Evolutionary conservation across 1,139 yeast genomes (phyloP).

Genomic region (Arxiozyma bovina): DNA sequence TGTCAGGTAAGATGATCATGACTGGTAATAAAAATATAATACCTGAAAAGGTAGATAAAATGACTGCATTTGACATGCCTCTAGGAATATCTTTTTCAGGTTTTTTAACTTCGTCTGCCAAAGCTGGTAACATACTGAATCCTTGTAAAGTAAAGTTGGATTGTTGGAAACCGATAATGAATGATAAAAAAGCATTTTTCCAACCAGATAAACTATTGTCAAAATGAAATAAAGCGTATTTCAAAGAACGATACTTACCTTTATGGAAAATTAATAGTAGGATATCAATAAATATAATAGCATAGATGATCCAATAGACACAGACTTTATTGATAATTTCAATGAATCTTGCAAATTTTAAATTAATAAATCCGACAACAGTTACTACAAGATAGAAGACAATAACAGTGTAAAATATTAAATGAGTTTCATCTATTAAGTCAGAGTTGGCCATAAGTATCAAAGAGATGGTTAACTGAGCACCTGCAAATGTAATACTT

Average conservation of each 20-base stretch:
- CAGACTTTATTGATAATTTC: constrained; percentile 59
- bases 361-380: constrained; percentile 53
- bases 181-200: constrained; percentile 53
- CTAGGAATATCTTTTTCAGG: constrained; percentile 74
- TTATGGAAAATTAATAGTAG: constrained; percentile 50
- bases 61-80: constrained; percentile 60
- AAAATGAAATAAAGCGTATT: constrained; percentile 55
- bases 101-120: constrained; percentile 71
- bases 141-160: constrained; percentile 75
- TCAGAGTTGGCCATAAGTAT: constrained; percentile 52
- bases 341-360: constrained; percentile 48
- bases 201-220: constrained; percentile 68
- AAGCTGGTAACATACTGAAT: constrained; percentile 71
- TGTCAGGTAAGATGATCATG: constrained; percentile 61
- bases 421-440: constrained; percentile 44
- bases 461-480: constrained; percentile 59
- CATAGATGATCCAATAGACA: constrained; percentile 64
- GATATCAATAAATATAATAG: constrained; percentile 61
- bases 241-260: constrained; percentile 49
- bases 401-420: constrained; percentile 42
- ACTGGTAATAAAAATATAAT: constrained; percentile 64
- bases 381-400: constrained; percentile 50
- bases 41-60: constrained; percentile 59
- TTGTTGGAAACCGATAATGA: constrained; percentile 67
- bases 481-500: constrained; percentile 64